phyloP scores from a whole-genome alignment of 495 filamentous ascomycete genomes.

The Platismatia glauca region DNA sequence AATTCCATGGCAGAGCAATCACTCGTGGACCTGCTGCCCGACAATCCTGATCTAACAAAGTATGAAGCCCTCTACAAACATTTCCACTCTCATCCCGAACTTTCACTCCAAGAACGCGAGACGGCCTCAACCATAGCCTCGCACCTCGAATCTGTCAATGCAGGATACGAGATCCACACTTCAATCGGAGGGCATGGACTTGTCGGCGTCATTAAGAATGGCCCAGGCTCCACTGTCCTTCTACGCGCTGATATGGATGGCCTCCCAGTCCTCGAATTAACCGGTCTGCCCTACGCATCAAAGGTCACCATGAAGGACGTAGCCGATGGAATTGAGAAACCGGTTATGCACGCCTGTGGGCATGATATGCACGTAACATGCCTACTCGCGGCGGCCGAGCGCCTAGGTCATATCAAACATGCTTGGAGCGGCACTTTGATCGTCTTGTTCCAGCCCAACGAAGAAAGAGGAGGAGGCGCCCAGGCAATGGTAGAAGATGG shows the following conservation, averaged over 20 bases:
- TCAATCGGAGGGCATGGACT: conserved; percentile 44
- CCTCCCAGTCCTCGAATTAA: conserved; percentile 44
- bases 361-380: conserved; percentile 52
- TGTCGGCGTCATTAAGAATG: conserved; percentile 39
- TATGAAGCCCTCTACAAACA: conserved; percentile 49
- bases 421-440: conserved; percentile 44
- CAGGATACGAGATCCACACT: conserved; percentile 33
- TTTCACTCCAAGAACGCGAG: conserved; percentile 43
- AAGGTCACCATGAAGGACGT: conserved; percentile 33
- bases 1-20: conserved; percentile 2
- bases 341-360: conserved; percentile 49
- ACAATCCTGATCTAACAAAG: conserved; percentile 9
- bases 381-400: conserved; percentile 42
- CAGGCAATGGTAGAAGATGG: conserved; percentile 48
- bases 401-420: conserved; percentile 26
- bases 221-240: conserved; percentile 40
- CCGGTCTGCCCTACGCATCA: conserved; percentile 42
- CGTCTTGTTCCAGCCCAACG: conserved; percentile 47
- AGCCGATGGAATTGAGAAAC: conserved; percentile 35
- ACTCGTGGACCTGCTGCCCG: not conserved
- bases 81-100: conserved; percentile 49
- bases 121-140: conserved; percentile 38
- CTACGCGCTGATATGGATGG: conserved; percentile 49
- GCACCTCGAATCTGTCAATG: conserved; percentile 24
- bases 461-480: conserved; percentile 44